Percentiles rank a stretch among this genome's conserved stretches.
phyloP scores from a whole-genome alignment of 2,329 filamentous ascomycete genomes.

The Trichophyton benhamiae region DNA sequence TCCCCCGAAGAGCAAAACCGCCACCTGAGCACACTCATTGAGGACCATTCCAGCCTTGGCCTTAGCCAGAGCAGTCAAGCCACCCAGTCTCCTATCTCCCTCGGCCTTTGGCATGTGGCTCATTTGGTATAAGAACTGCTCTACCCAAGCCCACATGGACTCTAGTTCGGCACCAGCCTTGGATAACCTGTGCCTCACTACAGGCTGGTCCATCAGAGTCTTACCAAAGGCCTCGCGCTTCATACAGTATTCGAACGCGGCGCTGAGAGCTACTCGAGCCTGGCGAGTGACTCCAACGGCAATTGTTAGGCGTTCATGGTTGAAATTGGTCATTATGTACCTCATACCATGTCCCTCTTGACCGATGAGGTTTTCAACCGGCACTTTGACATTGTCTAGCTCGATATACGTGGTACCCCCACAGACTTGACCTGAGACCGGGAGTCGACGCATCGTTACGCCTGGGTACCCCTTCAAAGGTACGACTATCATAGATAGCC shows the following conservation, averaged over 20 bases:
- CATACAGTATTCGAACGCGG: conserved; percentile 51
- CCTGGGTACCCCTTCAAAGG: conserved; percentile 56
- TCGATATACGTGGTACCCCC: conserved; percentile 65
- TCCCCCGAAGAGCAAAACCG: conserved; percentile 60
- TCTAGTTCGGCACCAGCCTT: conserved; percentile 58
- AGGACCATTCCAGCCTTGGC: conserved; percentile 60
- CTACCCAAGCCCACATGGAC: conserved; percentile 59
- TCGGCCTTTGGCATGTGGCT: conserved; percentile 43
- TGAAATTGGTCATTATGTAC: conserved; percentile 69
- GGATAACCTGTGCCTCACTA: conserved; percentile 60
- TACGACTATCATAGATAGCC: conserved; percentile 56
- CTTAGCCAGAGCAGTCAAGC: conserved; percentile 59
- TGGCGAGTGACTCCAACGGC: conserved; percentile 52
- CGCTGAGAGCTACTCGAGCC: conserved; percentile 46
- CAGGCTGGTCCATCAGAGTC: conserved; percentile 59
- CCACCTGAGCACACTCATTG: conserved; percentile 57
- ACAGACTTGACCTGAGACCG: conserved; percentile 52
- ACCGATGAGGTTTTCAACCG: conserved; percentile 57
- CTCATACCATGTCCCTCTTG: conserved; percentile 59
- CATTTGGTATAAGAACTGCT: conserved; percentile 58
- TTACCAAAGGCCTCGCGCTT: conserved; percentile 58
- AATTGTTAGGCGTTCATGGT: conserved; percentile 61
- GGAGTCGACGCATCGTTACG: conserved; percentile 55
- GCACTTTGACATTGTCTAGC: conserved; percentile 61
- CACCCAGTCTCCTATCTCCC: conserved; percentile 47